Percentiles rank a stretch among this genome's conserved stretches.
Conservation (phyloP, 257 asterid genomes). For the Solanum tarijense region DNA sequence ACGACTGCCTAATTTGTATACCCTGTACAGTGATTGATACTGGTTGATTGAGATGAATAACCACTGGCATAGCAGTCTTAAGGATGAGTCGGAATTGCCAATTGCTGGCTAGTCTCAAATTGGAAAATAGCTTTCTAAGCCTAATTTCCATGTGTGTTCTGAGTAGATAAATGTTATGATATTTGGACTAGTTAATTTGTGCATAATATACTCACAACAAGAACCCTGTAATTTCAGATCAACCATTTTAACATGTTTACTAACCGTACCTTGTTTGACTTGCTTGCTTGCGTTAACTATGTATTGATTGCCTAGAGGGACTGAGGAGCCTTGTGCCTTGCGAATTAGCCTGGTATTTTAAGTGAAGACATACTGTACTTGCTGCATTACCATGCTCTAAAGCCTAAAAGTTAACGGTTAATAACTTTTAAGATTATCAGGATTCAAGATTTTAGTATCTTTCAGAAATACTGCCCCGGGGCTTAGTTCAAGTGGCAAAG, state of each 20-base stretch:
- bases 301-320: background rate
- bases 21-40: background rate
- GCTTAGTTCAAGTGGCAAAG: background rate
- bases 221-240: background rate
- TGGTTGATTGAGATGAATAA: background rate
- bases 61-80: background rate
- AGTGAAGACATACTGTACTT: background rate
- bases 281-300: background rate
- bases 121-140: background rate
- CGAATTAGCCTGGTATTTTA: background rate
- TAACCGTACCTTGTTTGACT: background rate
- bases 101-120: background rate
- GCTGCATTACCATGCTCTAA: background rate
- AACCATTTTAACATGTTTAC: background rate
- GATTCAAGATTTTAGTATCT: background rate
- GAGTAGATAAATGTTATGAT: background rate
- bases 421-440: background rate
- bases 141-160: background rate
- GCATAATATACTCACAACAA: background rate
- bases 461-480: background rate
- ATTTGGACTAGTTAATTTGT: background rate
- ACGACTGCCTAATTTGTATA: background rate
- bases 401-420: background rate
- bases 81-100: background rate
- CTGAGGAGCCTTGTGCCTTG: background rate